A percentile compares a stretch with the other conserved stretches of the same genome.
Evolutionary conservation across 441 rosid species (phyloP).

Genomic region (Eruca vesicaria): DNA sequence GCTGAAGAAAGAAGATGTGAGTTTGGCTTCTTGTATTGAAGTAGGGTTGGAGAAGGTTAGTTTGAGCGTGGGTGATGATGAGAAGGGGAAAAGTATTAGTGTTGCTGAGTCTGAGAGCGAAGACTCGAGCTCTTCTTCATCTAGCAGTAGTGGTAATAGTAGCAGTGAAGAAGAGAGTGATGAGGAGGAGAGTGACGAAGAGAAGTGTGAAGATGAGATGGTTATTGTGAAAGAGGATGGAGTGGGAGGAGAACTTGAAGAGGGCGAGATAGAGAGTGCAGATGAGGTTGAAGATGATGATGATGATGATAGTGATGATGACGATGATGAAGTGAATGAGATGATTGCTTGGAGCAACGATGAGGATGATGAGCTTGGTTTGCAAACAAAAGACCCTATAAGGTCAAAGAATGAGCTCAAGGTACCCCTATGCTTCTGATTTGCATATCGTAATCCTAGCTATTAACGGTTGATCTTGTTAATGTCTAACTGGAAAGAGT

Average conservation of each 20-base stretch:
- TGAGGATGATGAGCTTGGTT: constrained; percentile 48
- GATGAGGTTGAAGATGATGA: constrained; percentile 34
- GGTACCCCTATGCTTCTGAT: constrained; percentile 44
- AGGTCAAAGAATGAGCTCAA: constrained; percentile 83
- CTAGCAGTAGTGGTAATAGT: constrained; percentile 38
- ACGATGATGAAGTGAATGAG: constrained; percentile 38
- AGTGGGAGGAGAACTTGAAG: constrained; percentile 60
- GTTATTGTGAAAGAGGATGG: constrained; percentile 27
- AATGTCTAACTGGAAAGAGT: background rate
- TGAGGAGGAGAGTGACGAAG: constrained; percentile 31
- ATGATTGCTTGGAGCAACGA: constrained; percentile 52
- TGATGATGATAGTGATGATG: constrained; percentile 28
- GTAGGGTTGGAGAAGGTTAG: constrained; percentile 53
- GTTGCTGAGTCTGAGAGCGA: constrained; percentile 47
- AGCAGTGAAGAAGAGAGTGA: constrained; percentile 32
- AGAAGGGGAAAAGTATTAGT: constrained; percentile 24
- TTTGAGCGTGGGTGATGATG: constrained; percentile 34
- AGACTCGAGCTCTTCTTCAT: constrained; percentile 44
- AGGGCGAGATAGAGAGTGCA: constrained; percentile 74
- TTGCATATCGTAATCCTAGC: constrained; percentile 6
- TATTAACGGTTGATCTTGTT: background rate
- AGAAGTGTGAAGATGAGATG: constrained; percentile 27
- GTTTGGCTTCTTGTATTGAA: constrained; percentile 47
- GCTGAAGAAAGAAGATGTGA: constrained; percentile 28
- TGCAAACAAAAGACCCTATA: constrained; percentile 49